These are phyloP conservation scores for Lyophyllum atratum DNA, from an alignment of 768 basidiomycete species.

Conservation along the genomic window DNA sequence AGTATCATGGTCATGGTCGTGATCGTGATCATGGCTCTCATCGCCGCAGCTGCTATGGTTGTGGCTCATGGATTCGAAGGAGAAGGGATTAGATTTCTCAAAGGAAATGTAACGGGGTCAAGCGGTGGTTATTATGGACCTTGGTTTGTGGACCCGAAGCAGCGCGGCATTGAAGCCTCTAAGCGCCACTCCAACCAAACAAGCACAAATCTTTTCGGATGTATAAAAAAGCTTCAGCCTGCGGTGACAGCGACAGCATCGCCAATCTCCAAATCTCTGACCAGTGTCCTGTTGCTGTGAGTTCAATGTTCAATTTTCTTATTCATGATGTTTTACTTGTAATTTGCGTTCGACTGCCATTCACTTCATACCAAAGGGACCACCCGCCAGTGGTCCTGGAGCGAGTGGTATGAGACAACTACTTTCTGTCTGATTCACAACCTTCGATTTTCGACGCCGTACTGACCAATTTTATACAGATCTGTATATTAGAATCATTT, in stretches of 20 bases:
- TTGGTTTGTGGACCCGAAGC: neutral
- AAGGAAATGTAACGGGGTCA: neutral
- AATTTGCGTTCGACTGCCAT: constrained; percentile 88
- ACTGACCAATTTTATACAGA: constrained; percentile 21
- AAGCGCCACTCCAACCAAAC: constrained; percentile 4
- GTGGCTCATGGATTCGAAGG: constrained; percentile 46
- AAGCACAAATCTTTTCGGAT: constrained; percentile 1
- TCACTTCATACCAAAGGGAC: constrained; percentile 67
- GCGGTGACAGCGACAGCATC: too few relatives aligned
- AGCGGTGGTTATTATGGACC: neutral
- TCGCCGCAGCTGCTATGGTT: constrained; percentile 59
- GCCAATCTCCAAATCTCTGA: neutral
- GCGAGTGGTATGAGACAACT: constrained; percentile 71
- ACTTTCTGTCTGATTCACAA: constrained; percentile 45
- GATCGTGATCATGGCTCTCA: constrained; percentile 54
- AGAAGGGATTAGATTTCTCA: neutral
- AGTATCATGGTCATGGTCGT: constrained; percentile 60
- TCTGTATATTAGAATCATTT: constrained; percentile 5
- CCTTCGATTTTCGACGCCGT: constrained; percentile 3
- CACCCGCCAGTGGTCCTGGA: constrained; percentile 79
- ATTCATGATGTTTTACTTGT: constrained; percentile 62
- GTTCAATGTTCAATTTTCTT: constrained; percentile 14
- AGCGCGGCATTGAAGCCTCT: neutral
- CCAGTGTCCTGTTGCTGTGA: constrained; percentile 25
- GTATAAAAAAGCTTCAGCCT: too few relatives aligned